These are phyloP conservation scores for Spergularia bocconei DNA, from an alignment of 148 eudicot species.

Conservation along the genomic window DNA sequence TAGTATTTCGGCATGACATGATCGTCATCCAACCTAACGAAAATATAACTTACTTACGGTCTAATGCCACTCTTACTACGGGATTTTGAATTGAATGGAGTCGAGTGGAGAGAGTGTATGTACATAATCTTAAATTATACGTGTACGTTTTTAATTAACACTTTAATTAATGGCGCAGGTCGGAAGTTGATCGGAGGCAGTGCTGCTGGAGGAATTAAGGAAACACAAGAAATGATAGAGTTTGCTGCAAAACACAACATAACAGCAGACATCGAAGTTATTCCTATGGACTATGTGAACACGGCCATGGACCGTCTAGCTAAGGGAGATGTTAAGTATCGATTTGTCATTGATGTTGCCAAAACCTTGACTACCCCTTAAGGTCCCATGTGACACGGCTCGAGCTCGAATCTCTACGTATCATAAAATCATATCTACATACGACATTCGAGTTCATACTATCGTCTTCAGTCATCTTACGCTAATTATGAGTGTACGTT, in stretches of 20 bases:
- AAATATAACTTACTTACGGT: no score
- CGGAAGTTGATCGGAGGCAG: constrained; percentile 36
- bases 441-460: no score
- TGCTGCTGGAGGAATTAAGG: constrained; percentile 33
- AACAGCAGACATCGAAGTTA: constrained; percentile 34
- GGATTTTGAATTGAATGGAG: no score
- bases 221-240: constrained; percentile 43
- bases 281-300: constrained; percentile 32
- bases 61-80: no score
- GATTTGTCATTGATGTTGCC: constrained; percentile 37
- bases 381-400: neutral
- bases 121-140: no score
- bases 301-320: constrained; percentile 41
- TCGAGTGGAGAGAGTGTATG: no score
- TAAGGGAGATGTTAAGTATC: constrained; percentile 38
- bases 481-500: no score
- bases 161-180: constrained; percentile 17
- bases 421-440: no score
- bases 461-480: no score
- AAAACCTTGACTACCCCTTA: constrained; percentile 19
- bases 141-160: neutral
- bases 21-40: no score
- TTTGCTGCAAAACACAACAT: constrained; percentile 40
- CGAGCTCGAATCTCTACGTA: neutral
- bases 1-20: no score